A percentile compares a stretch with the other conserved stretches of the same genome.
These are phyloP conservation scores for Neurospora sp. DNA, from an alignment of 495 filamentous ascomycete genomes.

Conservation along the genomic window DNA sequence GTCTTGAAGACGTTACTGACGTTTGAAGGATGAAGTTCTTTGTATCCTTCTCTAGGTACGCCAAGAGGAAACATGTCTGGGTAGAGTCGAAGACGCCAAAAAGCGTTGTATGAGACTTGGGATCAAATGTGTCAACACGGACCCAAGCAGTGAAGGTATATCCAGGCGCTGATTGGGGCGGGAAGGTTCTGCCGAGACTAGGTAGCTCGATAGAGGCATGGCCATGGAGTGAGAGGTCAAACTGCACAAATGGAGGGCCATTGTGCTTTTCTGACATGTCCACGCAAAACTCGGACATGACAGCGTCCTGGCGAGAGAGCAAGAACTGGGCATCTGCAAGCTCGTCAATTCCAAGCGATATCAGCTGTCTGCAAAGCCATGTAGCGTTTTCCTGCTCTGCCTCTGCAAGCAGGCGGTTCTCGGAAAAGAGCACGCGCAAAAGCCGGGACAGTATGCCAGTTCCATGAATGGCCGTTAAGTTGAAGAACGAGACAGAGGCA, in stretches of 20 bases:
- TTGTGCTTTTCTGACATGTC: slow-evolving; percentile 60
- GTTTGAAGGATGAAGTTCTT: slow-evolving; percentile 93
- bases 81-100: slow-evolving; percentile 91
- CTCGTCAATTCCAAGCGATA: slow-evolving; percentile 59
- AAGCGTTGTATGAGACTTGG: slow-evolving; percentile 77
- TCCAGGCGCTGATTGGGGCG: slow-evolving; percentile 57
- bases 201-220: slow-evolving; percentile 83
- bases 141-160: slow-evolving; percentile 89
- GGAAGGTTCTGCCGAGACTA: slow-evolving; percentile 72
- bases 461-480: slow-evolving; percentile 65
- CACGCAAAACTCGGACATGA: slow-evolving; percentile 63
- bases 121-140: slow-evolving; percentile 75
- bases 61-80: slow-evolving; percentile 88
- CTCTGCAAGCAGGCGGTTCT: slow-evolving; percentile 32
- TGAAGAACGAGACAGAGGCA: slow-evolving; percentile 54
- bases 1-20: slow-evolving; percentile 72
- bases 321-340: slow-evolving; percentile 73
- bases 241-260: slow-evolving; percentile 77
- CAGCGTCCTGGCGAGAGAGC: slow-evolving; percentile 51
- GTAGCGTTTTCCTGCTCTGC: slow-evolving; percentile 49
- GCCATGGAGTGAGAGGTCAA: slow-evolving; percentile 81
- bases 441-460: slow-evolving; percentile 67
- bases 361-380: slow-evolving; percentile 47
- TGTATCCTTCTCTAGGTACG: slow-evolving; percentile 92
- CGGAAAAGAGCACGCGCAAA: slow-evolving; percentile 54